Evolutionary conservation across 495 filamentous ascomycete species (phyloP).

Genomic region (Cladorrhinum samala): DNA sequence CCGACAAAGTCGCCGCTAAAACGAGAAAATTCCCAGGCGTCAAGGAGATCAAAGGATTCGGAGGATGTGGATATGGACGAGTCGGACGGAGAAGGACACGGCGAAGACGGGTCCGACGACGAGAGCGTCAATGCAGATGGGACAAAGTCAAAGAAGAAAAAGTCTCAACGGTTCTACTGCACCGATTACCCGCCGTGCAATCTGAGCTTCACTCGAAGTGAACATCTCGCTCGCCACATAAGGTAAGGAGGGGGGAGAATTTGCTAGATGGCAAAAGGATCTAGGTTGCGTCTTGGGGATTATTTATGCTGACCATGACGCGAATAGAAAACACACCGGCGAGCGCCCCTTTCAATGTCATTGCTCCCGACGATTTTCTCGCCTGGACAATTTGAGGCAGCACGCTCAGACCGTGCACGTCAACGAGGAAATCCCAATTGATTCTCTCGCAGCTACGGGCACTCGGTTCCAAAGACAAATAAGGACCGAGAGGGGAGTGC

Average conservation of each 20-base stretch:
- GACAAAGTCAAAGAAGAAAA: conserved; percentile 81
- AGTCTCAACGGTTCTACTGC: conserved; percentile 93
- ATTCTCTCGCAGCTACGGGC: conserved; percentile 89
- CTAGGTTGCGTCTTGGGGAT: neutral
- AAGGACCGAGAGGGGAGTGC: conserved; percentile 59
- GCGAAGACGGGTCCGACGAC: conserved; percentile 63
- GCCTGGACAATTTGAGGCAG: conserved; percentile 91
- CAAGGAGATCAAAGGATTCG: conserved; percentile 58
- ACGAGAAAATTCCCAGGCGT: conserved; percentile 55
- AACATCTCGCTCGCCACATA: conserved; percentile 92
- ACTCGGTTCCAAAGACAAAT: conserved; percentile 93
- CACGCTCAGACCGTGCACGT: conserved; percentile 97
- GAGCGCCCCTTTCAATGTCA: conserved; percentile 97
- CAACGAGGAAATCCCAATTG: conserved; percentile 91
- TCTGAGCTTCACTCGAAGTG: conserved; percentile 91
- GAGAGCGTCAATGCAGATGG: conserved; percentile 65
- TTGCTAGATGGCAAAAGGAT: neutral
- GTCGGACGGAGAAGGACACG: conserved; percentile 51
- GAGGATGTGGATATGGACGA: conserved; percentile 75
- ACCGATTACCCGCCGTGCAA: conserved; percentile 95
- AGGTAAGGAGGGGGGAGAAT: conserved; percentile 46
- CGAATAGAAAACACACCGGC: conserved; percentile 83
- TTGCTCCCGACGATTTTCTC: conserved; percentile 90
- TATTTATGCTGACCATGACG: conserved; percentile 8
- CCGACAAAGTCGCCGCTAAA: conserved; percentile 36